Evolutionary conservation across 2,329 filamentous ascomycete species (phyloP).

Genomic region (Capronia coronata): DNA sequence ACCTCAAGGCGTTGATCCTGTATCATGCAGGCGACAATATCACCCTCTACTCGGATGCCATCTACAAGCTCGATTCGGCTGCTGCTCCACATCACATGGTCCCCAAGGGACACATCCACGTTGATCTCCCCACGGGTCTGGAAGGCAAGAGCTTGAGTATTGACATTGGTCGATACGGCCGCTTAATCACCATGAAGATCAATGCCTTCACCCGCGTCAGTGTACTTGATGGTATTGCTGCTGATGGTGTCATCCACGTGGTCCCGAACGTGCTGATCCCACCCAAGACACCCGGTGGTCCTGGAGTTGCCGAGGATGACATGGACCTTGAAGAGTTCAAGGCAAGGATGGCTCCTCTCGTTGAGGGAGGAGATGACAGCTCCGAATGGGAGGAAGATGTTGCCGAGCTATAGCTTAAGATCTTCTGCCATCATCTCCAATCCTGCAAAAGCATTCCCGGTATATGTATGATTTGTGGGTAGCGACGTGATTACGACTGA

Average conservation of each 20-base stretch:
- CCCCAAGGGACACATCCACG: conserved; percentile 46
- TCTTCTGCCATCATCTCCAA: background rate
- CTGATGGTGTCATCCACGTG: conserved; percentile 78
- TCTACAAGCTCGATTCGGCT: conserved; percentile 50
- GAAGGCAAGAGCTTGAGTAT: conserved; percentile 60
- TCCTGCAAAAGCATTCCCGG: background rate
- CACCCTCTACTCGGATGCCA: conserved; percentile 77
- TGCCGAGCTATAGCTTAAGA: conserved; percentile 8
- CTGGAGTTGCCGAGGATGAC: conserved; percentile 34
- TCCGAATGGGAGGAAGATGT: conserved; percentile 12
- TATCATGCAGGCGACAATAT: conserved; percentile 70
- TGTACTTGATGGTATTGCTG: conserved; percentile 63
- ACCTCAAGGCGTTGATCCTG: conserved; percentile 68
- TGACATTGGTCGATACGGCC: conserved; percentile 63
- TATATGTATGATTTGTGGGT: conserved; percentile 1
- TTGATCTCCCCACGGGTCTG: conserved; percentile 66
- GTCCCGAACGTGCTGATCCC: conserved; percentile 68
- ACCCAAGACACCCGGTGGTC: conserved; percentile 50
- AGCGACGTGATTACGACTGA: conserved; percentile 13
- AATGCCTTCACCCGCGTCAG: conserved; percentile 65
- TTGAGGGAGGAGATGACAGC: conserved; percentile 30
- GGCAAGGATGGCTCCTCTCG: conserved; percentile 46
- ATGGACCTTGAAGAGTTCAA: conserved; percentile 56
- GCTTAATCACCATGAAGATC: conserved; percentile 64
- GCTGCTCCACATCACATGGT: conserved; percentile 28